These are phyloP conservation scores for Xanthoparmelia taractica DNA, from an alignment of 495 filamentous ascomycete genomes.

Conservation along the genomic window DNA sequence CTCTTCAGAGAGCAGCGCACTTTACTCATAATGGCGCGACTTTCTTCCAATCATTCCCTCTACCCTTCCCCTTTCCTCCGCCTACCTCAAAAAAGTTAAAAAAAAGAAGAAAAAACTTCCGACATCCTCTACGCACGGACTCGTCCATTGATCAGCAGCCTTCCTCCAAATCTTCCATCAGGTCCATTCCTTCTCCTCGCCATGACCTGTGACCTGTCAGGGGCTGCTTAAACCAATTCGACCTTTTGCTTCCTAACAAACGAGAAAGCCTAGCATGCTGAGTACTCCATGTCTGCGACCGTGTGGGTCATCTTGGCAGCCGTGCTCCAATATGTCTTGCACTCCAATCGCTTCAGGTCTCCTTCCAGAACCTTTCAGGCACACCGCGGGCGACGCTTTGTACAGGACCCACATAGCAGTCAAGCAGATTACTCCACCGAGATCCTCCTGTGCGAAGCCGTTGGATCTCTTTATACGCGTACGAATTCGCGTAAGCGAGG, in stretches of 20 bases:
- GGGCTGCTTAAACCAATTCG: not conserved
- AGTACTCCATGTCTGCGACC: not conserved
- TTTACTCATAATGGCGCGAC: slow-evolving; percentile 2
- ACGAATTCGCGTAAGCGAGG: slow-evolving; percentile 63
- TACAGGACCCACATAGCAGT: slow-evolving; percentile 62
- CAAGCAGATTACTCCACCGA: slow-evolving; percentile 65
- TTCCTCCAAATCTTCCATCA: not conserved
- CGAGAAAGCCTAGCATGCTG: not conserved
- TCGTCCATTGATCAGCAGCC: slow-evolving; percentile 1
- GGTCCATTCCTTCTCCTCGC: not conserved
- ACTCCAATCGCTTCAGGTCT: slow-evolving; percentile 4
- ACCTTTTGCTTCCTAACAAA: not conserved
- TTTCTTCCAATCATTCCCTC: slow-evolving; percentile 8
- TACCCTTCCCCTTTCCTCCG: slow-evolving; percentile 1
- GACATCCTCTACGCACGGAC: slow-evolving; percentile 9
- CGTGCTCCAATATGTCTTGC: not conserved
- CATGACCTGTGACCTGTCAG: not conserved
- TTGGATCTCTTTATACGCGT: slow-evolving; percentile 67
- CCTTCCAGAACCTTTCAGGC: slow-evolving; percentile 50
- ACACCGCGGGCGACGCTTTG: slow-evolving; percentile 58
- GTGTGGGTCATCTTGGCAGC: not conserved
- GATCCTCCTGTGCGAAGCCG: slow-evolving; percentile 50
- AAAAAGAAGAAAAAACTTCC: too few species aligned
- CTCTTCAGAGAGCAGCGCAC: not conserved
- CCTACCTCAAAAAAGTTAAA: slow-evolving; percentile 5